phyloP scores from a whole-genome alignment of 306 rosid genomes.

The Hylodesmum podocarpum region DNA sequence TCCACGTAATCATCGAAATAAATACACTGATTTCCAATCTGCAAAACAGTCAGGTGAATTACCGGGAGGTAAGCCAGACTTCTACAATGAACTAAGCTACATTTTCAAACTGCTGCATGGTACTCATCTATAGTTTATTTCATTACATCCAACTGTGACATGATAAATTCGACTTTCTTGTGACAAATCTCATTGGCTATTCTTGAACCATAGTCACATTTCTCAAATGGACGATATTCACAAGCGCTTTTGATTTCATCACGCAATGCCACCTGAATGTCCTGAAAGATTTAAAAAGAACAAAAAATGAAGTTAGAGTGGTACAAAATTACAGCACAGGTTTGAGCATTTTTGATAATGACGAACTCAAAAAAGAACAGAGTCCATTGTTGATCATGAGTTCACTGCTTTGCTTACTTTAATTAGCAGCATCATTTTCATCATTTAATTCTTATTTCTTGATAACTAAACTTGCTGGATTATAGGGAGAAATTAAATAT shows the following conservation, averaged over 20 bases:
- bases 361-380: constrained; percentile 14
- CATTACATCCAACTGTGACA: constrained; percentile 78
- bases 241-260: constrained; percentile 94
- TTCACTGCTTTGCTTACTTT: background rate
- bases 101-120: constrained; percentile 47
- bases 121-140: constrained; percentile 70
- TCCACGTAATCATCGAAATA: background rate
- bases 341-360: constrained; percentile 2
- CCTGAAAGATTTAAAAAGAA: constrained; percentile 39
- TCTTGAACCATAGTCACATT: constrained; percentile 87
- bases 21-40: background rate
- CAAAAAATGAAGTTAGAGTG: background rate
- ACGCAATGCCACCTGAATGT: constrained; percentile 84
- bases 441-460: background rate
- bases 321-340: background rate
- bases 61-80: background rate
- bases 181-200: constrained; percentile 79
- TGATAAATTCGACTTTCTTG: constrained; percentile 70
- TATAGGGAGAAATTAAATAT: background rate
- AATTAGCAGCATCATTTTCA: background rate
- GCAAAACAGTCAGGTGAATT: background rate
- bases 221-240: constrained; percentile 95
- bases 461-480: background rate
- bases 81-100: constrained; percentile 20
- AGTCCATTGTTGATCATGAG: background rate